Evolutionary conservation across 345 rosid genomes (phyloP).

Genomic region (Heritiera littoralis): DNA sequence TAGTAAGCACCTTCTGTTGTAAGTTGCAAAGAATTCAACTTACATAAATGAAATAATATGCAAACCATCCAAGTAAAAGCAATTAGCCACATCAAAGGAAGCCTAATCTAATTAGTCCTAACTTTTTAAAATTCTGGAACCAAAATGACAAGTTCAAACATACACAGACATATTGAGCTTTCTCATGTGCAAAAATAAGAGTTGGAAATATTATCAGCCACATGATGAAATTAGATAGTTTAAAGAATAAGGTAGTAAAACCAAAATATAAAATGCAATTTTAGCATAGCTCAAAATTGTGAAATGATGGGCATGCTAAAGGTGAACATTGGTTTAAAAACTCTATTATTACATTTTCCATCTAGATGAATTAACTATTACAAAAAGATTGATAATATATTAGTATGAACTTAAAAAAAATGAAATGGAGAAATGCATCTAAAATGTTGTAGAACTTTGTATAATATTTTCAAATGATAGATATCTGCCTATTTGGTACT

Average conservation of each 20-base stretch:
- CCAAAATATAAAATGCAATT: too few species aligned
- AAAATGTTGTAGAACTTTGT: too few species aligned
- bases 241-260: not conserved
- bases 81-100: not conserved
- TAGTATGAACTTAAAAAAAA: too few species aligned
- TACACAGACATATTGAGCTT: not conserved
- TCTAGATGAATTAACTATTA: too few species aligned
- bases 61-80: not conserved
- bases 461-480: too few species aligned
- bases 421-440: too few species aligned
- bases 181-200: not conserved
- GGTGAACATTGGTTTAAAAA: too few species aligned
- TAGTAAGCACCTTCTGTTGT: not conserved
- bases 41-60: not conserved
- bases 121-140: not conserved
- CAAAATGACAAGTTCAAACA: not conserved
- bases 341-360: too few species aligned
- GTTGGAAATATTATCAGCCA: not conserved
- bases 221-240: not conserved
- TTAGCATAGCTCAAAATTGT: too few species aligned
- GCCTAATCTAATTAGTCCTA: not conserved
- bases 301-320: too few species aligned
- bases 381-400: too few species aligned
- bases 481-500: too few species aligned
- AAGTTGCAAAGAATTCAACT: not conserved